Conservation (phyloP, 331 rosid genomes). For the Telfairia occidentalis region DNA sequence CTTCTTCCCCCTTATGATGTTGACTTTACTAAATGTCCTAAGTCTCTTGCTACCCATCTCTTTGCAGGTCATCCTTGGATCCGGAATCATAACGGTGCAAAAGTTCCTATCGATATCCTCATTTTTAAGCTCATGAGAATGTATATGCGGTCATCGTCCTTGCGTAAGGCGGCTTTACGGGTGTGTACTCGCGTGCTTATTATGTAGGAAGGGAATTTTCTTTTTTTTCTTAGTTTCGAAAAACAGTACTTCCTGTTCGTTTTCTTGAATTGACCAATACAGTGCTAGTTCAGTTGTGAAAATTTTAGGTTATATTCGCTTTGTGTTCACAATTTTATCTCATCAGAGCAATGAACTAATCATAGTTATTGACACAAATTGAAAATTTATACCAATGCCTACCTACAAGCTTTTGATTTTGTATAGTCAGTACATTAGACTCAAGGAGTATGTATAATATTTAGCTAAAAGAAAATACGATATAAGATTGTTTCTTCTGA, state of each 20-base stretch:
- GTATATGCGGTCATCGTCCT: slow-evolving; percentile 79
- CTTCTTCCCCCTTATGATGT: neutral
- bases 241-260: neutral
- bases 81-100: slow-evolving; percentile 49
- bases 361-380: neutral
- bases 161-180: slow-evolving; percentile 98
- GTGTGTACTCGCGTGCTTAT: slow-evolving; percentile 31
- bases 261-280: neutral
- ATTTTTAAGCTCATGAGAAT: slow-evolving; percentile 76
- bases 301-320: neutral
- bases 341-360: neutral
- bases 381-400: neutral
- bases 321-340: neutral
- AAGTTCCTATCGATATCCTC: slow-evolving; percentile 75
- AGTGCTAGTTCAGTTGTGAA: neutral
- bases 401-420: neutral
- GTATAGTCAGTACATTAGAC: neutral
- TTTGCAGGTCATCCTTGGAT: slow-evolving; percentile 97
- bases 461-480: neutral
- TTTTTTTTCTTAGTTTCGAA: neutral
- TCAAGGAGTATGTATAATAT: neutral
- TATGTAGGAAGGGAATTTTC: neutral
- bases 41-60: slow-evolving; percentile 15
- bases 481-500: neutral
- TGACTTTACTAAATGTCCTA: slow-evolving; percentile 11